Conservation (phyloP, 2,329 filamentous ascomycete species). For the Knoxdaviesia proteae region DNA sequence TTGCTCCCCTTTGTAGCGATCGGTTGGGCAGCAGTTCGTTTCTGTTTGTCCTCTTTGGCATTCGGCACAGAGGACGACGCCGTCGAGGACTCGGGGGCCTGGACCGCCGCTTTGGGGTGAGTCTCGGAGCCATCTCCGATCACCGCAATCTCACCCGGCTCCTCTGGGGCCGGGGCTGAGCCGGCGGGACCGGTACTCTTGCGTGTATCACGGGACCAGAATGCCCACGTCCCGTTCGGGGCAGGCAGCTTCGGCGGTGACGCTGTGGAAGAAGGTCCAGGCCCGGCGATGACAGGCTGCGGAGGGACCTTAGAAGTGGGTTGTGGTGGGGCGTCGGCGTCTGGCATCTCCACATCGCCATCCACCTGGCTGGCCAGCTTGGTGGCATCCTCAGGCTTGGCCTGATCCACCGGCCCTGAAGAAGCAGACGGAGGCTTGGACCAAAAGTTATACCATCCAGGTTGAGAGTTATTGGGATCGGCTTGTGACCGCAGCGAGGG, state of each 20-base stretch:
- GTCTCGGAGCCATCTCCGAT: slow-evolving; percentile 34
- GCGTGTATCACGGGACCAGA: slow-evolving; percentile 47
- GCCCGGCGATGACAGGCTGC: too few species aligned
- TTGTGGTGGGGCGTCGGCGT: too few species aligned
- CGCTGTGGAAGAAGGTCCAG: slow-evolving; percentile 7
- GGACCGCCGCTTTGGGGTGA: slow-evolving; percentile 23
- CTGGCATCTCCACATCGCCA: too few species aligned
- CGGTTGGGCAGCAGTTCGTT: slow-evolving; percentile 11
- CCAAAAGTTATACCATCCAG: too few species aligned
- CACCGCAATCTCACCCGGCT: slow-evolving; percentile 32
- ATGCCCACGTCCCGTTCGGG: slow-evolving; percentile 53
- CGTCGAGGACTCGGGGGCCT: background rate
- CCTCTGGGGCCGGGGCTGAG: slow-evolving; percentile 7
- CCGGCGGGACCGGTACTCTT: slow-evolving; percentile 11
- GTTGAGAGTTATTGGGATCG: too few species aligned
- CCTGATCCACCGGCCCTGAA: too few species aligned
- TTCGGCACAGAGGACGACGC: background rate
- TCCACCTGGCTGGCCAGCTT: too few species aligned
- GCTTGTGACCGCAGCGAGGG: too few species aligned
- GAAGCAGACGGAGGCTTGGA: too few species aligned
- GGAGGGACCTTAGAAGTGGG: too few species aligned
- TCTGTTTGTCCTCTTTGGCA: slow-evolving; percentile 7
- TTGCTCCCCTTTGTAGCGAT: slow-evolving; percentile 20
- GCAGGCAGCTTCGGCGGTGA: slow-evolving; percentile 14
- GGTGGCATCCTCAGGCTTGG: too few species aligned